Conservation (phyloP, 139 green algal species). For the Chlorella sp. region DNA sequence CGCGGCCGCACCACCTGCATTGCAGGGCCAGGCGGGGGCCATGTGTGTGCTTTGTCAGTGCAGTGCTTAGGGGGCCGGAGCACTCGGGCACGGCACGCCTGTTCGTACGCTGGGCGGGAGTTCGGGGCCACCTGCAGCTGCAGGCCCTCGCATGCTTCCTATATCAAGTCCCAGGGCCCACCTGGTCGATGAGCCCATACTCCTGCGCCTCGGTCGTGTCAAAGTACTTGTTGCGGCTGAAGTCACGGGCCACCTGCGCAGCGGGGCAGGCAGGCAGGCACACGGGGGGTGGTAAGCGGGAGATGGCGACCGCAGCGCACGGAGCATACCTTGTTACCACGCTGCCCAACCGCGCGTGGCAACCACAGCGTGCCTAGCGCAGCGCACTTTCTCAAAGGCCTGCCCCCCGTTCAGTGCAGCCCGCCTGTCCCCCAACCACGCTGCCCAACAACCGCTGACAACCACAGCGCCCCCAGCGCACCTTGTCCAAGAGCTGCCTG, state of each 20-base stretch:
- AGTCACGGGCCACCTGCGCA: conserved; percentile 61
- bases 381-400: neutral
- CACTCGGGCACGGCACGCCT: too few relatives aligned
- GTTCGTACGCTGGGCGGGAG: too few relatives aligned
- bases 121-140: too few relatives aligned
- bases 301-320: too few relatives aligned
- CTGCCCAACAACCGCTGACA: neutral
- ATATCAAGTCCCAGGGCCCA: conserved; percentile 33
- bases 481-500: conserved; percentile 85
- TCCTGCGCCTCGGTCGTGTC: conserved; percentile 74
- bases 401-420: neutral
- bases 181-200: conserved; percentile 81
- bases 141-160: too few relatives aligned
- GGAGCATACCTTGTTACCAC: too few relatives aligned
- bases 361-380: too few relatives aligned
- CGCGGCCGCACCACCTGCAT: conserved; percentile 31
- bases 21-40: neutral
- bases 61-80: neutral
- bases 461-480: conserved; percentile 30
- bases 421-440: neutral
- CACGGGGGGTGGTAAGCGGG: neutral
- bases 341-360: too few relatives aligned
- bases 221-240: conserved; percentile 79
- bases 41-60: neutral
- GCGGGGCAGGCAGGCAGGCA: neutral